Percentiles rank a stretch among this genome's conserved stretches.
These are phyloP conservation scores for Pseudogymnoascus sp. DNA, from an alignment of 2,329 filamentous ascomycete genomes.

Conservation along the genomic window DNA sequence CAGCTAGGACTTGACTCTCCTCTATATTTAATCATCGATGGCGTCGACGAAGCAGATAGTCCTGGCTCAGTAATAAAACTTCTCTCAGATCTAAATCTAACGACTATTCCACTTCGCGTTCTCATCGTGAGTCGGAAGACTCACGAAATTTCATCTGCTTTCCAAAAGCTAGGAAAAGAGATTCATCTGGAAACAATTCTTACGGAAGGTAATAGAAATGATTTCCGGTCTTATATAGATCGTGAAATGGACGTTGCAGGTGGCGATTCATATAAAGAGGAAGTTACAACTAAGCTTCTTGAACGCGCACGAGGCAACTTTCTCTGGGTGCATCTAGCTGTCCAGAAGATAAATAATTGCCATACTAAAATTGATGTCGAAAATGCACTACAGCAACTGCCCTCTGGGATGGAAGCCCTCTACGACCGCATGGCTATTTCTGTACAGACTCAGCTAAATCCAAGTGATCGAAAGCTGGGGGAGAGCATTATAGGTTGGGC, in stretches of 20 bases:
- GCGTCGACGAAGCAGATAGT: slow-evolving; percentile 10
- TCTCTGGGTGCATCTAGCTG: slow-evolving; percentile 28
- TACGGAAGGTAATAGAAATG: slow-evolving; percentile 17
- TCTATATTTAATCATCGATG: slow-evolving; percentile 13
- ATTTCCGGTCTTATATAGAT: slow-evolving; percentile 19
- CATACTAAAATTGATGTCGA: slow-evolving; percentile 23
- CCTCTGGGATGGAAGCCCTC: slow-evolving; percentile 28
- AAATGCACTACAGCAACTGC: slow-evolving; percentile 24
- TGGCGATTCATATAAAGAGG: slow-evolving; percentile 16
- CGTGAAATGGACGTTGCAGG: slow-evolving; percentile 20
- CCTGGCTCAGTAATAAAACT: slow-evolving; percentile 25
- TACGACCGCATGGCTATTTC: slow-evolving; percentile 29
- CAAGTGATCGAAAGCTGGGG: slow-evolving; percentile 16
- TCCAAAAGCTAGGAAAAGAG: slow-evolving; percentile 14
- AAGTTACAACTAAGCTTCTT: slow-evolving; percentile 22
- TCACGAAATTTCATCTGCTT: slow-evolving; percentile 18
- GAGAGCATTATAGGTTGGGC: slow-evolving; percentile 11
- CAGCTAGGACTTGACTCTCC: neutral
- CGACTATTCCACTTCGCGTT: slow-evolving; percentile 23
- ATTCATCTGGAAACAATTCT: slow-evolving; percentile 3
- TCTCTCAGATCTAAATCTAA: slow-evolving; percentile 19
- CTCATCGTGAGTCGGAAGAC: slow-evolving; percentile 28
- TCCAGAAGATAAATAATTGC: slow-evolving; percentile 26
- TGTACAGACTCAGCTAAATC: slow-evolving; percentile 14
- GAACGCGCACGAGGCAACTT: slow-evolving; percentile 29